A percentile compares a stretch with the other conserved stretches of the same genome.
Conservation (phyloP, 345 rosid species). For the Anacardium occidentale region DNA sequence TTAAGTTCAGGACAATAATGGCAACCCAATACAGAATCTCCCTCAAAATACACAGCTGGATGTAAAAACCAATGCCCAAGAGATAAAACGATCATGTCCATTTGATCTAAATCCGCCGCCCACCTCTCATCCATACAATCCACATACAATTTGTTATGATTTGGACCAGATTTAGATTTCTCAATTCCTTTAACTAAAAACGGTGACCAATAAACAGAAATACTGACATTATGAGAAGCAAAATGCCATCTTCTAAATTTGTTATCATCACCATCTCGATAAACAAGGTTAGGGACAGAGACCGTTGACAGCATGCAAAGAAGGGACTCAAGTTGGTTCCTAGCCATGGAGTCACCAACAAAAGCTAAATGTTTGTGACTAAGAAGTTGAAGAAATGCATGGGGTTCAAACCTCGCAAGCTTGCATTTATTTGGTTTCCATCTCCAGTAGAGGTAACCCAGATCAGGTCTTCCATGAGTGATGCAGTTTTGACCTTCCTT, state of each 20-base stretch:
- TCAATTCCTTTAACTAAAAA: slow-evolving; percentile 82
- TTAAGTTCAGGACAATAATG: slow-evolving; percentile 76
- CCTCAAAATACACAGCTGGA: slow-evolving; percentile 79
- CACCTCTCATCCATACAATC: slow-evolving; percentile 77
- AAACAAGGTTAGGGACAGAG: slow-evolving; percentile 55
- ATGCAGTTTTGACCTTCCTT: slow-evolving; percentile 85
- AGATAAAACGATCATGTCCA: slow-evolving; percentile 66
- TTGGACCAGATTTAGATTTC: slow-evolving; percentile 58
- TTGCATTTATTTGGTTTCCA: slow-evolving; percentile 77
- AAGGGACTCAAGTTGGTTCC: slow-evolving; percentile 92
- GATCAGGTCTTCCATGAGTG: slow-evolving; percentile 79
- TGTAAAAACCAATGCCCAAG: slow-evolving; percentile 94
- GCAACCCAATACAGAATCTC: slow-evolving; percentile 67
- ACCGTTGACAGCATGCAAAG: slow-evolving; percentile 71
- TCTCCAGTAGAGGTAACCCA: slow-evolving; percentile 81
- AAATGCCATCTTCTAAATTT: slow-evolving; percentile 82
- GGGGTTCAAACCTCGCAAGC: slow-evolving; percentile 85
- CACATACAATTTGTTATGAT: slow-evolving; percentile 64
- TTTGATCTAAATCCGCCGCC: slow-evolving; percentile 56
- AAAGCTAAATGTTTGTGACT: slow-evolving; percentile 73
- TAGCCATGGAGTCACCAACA: slow-evolving; percentile 97
- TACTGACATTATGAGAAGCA: slow-evolving; percentile 45
- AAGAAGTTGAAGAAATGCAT: slow-evolving; percentile 54
- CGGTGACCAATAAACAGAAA: slow-evolving; percentile 94
- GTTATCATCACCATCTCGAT: slow-evolving; percentile 65